Evolutionary conservation across 2,329 filamentous ascomycete genomes (phyloP).

Genomic region (Pseudonectria foliicola): DNA sequence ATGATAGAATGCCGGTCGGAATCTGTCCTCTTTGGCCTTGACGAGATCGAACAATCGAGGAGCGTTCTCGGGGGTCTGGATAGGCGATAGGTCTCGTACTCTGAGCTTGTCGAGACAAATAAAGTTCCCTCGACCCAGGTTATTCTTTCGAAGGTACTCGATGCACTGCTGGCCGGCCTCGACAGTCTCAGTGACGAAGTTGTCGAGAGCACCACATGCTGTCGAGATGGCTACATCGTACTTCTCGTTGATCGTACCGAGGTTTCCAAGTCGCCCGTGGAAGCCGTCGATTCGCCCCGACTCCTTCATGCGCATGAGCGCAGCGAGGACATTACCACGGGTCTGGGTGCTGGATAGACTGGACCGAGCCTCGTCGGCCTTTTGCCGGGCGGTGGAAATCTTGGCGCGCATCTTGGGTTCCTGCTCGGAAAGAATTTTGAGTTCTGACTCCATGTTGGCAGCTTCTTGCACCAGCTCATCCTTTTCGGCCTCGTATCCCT

Average conservation of each 20-base stretch:
- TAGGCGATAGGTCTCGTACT: slow-evolving; percentile 66
- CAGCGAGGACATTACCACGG: slow-evolving; percentile 84
- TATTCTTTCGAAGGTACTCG: slow-evolving; percentile 94
- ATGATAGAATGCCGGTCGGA: slow-evolving; percentile 88
- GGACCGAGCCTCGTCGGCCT: slow-evolving; percentile 90
- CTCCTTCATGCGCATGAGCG: slow-evolving; percentile 89
- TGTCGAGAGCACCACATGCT: slow-evolving; percentile 83
- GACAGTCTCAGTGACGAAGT: slow-evolving; percentile 94
- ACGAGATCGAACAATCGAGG: slow-evolving; percentile 91
- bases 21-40: slow-evolving; percentile 78
- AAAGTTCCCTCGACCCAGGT: slow-evolving; percentile 92
- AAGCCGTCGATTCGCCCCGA: slow-evolving; percentile 96
- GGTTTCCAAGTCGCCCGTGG: slow-evolving; percentile 87
- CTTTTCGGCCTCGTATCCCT: slow-evolving; percentile 68
- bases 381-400: slow-evolving; percentile 84
- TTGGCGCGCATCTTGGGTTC: slow-evolving; percentile 79
- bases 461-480: slow-evolving; percentile 67
- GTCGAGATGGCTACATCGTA: slow-evolving; percentile 99
- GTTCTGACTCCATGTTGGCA: slow-evolving; percentile 61
- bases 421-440: slow-evolving; percentile 64
- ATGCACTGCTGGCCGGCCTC: slow-evolving; percentile 97
- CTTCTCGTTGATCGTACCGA: slow-evolving; percentile 86
- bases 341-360: slow-evolving; percentile 87
- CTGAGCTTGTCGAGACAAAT: slow-evolving; percentile 89
- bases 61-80: slow-evolving; percentile 85